Percentiles rank a stretch among this genome's conserved stretches.
phyloP scores from a whole-genome alignment of 148 eudicot species.

The Rhododendron mucronatum region DNA sequence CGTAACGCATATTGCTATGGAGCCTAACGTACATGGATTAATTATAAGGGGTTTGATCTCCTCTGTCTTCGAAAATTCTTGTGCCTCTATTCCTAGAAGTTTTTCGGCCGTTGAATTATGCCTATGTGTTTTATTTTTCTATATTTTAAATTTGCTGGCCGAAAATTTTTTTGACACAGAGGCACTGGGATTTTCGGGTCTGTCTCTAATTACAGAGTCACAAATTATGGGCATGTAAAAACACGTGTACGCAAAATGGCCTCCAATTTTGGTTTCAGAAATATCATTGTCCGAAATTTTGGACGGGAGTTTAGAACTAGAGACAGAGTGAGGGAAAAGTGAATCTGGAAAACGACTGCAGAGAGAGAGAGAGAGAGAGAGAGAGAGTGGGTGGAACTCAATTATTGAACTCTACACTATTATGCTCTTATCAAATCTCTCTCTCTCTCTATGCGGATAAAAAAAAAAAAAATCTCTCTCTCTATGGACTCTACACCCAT shows the following conservation, averaged over 20 bases:
- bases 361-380: background rate
- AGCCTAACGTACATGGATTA: background rate
- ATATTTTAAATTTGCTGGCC: no score
- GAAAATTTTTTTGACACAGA: no score
- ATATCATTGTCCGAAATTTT: background rate
- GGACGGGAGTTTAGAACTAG: background rate
- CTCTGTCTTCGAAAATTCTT: no score
- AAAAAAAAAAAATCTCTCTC: no score
- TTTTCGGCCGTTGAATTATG: no score
- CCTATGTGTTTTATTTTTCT: no score
- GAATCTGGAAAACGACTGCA: background rate
- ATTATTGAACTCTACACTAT: conserved; percentile 2
- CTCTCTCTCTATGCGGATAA: background rate
- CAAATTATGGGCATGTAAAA: background rate
- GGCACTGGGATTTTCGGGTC: no score
- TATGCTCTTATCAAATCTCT: background rate
- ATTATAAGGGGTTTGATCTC: no score
- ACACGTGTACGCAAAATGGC: conserved; percentile 19
- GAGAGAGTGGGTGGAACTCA: background rate
- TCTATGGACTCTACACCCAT: background rate
- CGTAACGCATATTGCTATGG: background rate
- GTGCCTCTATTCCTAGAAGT: no score
- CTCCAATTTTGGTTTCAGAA: background rate
- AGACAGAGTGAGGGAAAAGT: background rate
- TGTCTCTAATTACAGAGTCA: background rate